A percentile compares a stretch with the other conserved stretches of the same genome.
These are phyloP conservation scores for Hirschioporus abietinus DNA, from an alignment of 768 basidiomycete genomes.

Conservation along the genomic window DNA sequence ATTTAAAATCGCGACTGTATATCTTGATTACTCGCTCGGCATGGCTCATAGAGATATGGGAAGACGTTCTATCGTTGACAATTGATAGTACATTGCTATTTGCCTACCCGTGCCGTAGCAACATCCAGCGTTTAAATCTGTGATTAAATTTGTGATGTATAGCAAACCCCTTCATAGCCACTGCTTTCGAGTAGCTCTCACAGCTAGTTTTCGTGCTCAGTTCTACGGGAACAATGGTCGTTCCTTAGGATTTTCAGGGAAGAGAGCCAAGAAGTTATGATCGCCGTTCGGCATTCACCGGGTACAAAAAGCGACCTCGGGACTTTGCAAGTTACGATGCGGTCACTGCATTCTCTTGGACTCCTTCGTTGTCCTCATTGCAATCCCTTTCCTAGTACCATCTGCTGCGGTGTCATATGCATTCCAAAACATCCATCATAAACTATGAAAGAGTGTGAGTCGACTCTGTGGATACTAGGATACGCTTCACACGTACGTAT, in stretches of 20 bases:
- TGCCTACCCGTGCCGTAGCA: no score
- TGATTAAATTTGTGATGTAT: no score
- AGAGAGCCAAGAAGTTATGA: neutral
- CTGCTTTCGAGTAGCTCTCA: neutral
- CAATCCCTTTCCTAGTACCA: neutral
- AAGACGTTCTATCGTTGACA: neutral
- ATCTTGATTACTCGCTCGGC: no score
- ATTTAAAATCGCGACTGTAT: no score
- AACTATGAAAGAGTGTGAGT: neutral
- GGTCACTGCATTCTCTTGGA: neutral
- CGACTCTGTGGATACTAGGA: neutral
- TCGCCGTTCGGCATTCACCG: neutral
- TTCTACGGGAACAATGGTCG: neutral
- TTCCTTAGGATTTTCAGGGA: neutral
- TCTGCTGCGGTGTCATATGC: neutral
- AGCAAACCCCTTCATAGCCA: no score
- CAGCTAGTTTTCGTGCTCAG: no score
- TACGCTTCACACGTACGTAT: neutral
- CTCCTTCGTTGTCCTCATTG: neutral
- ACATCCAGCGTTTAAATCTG: no score
- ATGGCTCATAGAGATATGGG: no score
- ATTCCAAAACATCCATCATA: neutral
- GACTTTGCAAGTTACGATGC: neutral
- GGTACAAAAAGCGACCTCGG: neutral
- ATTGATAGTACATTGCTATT: neutral